Evolutionary conservation across 345 rosid species (phyloP).

Genomic region (Salix suchowensis): DNA sequence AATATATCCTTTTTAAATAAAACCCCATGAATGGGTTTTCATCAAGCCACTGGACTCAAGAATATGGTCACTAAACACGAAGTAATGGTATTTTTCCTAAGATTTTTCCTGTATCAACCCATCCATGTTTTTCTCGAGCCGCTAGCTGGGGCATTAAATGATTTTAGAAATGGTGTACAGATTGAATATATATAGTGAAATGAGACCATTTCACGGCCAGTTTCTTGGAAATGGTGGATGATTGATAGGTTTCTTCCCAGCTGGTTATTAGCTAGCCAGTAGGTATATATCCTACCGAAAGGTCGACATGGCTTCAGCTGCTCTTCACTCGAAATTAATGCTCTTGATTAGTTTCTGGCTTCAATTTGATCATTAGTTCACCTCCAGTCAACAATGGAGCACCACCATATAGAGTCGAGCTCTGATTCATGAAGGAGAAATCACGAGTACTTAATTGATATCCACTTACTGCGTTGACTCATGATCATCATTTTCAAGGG

Average conservation of each 20-base stretch:
- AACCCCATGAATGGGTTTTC: not conserved
- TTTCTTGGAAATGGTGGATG: not conserved
- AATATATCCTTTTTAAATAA: not conserved
- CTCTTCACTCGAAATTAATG: not conserved
- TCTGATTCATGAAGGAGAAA: not conserved
- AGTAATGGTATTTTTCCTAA: too few relatives aligned
- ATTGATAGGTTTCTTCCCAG: not conserved
- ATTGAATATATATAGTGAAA: not conserved
- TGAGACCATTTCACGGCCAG: not conserved
- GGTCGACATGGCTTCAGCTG: too few relatives aligned
- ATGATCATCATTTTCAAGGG: not conserved
- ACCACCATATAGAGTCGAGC: not conserved
- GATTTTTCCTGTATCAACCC: not conserved
- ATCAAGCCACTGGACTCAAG: not conserved
- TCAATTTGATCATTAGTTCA: not conserved
- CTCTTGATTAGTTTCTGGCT: not conserved
- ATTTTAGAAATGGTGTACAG: not conserved
- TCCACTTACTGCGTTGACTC: not conserved
- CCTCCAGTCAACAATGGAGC: not conserved
- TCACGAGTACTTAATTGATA: not conserved
- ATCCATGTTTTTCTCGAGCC: not conserved
- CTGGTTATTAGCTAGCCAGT: not conserved
- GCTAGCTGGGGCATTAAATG: not conserved
- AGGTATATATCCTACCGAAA: too few relatives aligned
- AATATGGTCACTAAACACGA: not conserved